A percentile compares a stretch with the other conserved stretches of the same genome.
Conservation (phyloP, 192 early-diverging fungal genomes). For the Coemansia sp. region DNA sequence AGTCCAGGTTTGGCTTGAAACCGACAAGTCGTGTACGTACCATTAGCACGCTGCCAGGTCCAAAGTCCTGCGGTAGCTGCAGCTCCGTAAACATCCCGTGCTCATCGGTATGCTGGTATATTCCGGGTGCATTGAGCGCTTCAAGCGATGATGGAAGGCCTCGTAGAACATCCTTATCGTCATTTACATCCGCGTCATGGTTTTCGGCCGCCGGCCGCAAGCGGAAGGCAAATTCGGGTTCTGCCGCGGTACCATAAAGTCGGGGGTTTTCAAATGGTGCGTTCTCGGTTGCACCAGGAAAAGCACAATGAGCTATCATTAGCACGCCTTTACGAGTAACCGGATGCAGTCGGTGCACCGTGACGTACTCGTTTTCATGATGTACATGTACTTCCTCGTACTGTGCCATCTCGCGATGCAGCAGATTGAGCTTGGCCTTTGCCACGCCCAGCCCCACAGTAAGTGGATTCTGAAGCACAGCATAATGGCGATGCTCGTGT, state of each 20-base stretch:
- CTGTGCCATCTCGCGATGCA: conserved; percentile 82
- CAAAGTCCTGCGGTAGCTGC: conserved; percentile 65
- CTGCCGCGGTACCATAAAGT: conserved; percentile 59
- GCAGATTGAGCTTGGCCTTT: conserved; percentile 68
- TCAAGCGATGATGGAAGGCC: conserved; percentile 62
- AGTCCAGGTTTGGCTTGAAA: conserved; percentile 58
- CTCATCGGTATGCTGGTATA: conserved; percentile 47
- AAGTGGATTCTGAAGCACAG: conserved; percentile 57
- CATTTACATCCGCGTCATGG: conserved; percentile 28
- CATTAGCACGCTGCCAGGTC: conserved; percentile 80
- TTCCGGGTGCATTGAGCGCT: conserved; percentile 53
- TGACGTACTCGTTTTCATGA: conserved; percentile 92
- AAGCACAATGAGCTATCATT: conserved; percentile 86
- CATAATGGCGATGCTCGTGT: conserved; percentile 79
- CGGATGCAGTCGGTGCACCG: conserved; percentile 91
- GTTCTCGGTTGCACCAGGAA: conserved; percentile 52
- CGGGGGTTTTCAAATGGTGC: conserved; percentile 57
- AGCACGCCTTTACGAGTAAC: conserved; percentile 89
- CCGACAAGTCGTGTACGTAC: conserved; percentile 61
- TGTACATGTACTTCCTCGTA: conserved; percentile 94
- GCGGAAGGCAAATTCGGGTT: conserved; percentile 59
- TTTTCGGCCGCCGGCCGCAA: conserved; percentile 45
- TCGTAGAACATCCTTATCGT: conserved; percentile 52
- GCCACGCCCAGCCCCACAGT: conserved; percentile 61
- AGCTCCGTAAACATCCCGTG: conserved; percentile 64